phyloP scores from a whole-genome alignment of 495 filamentous ascomycete species.

The Aspergillus asperescens region DNA sequence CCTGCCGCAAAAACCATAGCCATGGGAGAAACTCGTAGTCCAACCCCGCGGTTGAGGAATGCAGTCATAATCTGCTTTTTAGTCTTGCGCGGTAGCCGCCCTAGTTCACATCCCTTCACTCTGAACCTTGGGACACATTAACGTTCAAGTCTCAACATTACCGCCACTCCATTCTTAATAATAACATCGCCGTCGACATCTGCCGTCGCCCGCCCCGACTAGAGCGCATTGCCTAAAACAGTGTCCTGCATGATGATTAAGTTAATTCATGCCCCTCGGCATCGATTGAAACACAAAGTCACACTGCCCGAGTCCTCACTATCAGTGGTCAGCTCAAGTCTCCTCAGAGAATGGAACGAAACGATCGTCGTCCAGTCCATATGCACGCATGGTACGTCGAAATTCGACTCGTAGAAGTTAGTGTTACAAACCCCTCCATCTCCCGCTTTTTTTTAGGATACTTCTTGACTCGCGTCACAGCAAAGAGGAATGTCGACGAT shows the following conservation, averaged over 20 bases:
- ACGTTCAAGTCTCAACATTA: neutral
- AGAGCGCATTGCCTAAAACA: conserved; percentile 6
- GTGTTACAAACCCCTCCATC: neutral
- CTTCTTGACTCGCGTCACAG: conserved; percentile 2
- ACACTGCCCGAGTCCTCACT: neutral
- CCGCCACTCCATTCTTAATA: conserved; percentile 5
- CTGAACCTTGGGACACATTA: neutral
- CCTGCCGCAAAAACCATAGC: neutral
- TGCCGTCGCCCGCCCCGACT: neutral
- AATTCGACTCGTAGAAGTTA: conserved; percentile 6
- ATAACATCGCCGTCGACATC: neutral
- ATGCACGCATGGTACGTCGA: no score
- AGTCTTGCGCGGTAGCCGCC: conserved; percentile 13
- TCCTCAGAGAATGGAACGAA: no score
- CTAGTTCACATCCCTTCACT: neutral
- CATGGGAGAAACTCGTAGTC: neutral
- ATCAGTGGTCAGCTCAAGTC: neutral
- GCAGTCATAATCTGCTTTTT: neutral
- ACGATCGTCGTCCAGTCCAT: no score
- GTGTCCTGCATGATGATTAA: conserved; percentile 10
- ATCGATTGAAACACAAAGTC: neutral
- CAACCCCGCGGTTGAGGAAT: neutral
- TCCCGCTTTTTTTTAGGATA: neutral
- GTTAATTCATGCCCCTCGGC: conserved; percentile 4
- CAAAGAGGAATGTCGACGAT: neutral